These are phyloP conservation scores for Fraxinus sp. DNA, from an alignment of 305 asterid genomes.

Conservation along the genomic window DNA sequence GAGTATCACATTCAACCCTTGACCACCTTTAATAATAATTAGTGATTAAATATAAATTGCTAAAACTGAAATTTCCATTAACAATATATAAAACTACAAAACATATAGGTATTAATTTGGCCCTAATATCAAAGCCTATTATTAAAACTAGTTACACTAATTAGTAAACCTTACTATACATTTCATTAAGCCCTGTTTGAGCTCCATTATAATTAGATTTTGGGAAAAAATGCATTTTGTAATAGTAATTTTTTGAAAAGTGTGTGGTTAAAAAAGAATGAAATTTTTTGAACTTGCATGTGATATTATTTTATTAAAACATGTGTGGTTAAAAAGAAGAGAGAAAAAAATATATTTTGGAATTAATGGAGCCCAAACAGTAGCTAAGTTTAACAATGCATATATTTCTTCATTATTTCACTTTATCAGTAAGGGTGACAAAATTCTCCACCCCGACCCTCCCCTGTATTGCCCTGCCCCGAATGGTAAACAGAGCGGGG, in stretches of 20 bases:
- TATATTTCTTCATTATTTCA: neutral
- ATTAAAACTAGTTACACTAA: neutral
- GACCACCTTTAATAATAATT: neutral
- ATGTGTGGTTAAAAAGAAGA: no score
- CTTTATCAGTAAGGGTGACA: neutral
- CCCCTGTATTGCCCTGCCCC: neutral
- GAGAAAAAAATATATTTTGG: no score
- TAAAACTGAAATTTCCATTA: neutral
- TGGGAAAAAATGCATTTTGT: no score
- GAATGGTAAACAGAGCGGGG: neutral
- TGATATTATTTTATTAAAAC: no score
- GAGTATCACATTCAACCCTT: neutral
- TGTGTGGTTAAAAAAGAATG: no score
- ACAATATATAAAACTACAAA: neutral
- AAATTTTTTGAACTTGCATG: no score
- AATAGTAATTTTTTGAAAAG: no score
- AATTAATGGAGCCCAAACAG: no score
- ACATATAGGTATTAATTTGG: neutral
- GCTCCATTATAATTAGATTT: no score
- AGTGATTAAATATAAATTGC: neutral
- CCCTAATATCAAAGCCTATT: neutral
- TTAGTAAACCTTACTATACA: neutral
- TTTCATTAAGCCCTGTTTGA: no score
- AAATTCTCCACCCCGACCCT: neutral
- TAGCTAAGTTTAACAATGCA: neutral